Conservation (phyloP, 73 alveolate species). For the Stentor roeselii region DNA sequence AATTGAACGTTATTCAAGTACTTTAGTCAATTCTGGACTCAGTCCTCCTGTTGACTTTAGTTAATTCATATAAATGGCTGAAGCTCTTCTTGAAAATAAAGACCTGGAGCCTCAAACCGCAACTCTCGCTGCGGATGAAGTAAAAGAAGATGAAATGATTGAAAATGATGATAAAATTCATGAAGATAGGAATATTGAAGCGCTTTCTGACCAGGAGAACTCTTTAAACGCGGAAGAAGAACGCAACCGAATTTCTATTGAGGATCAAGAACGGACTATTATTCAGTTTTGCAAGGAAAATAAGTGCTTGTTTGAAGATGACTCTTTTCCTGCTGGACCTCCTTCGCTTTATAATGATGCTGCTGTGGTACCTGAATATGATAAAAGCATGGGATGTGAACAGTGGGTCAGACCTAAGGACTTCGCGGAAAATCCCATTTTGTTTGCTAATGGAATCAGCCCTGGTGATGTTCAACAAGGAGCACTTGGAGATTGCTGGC, state of each 20-base stretch:
- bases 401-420: conserved; percentile 94
- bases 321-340: conserved; percentile 75
- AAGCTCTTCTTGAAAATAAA: too few species aligned
- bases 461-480: conserved; percentile 98
- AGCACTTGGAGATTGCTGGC: conserved; percentile 97
- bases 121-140: neutral
- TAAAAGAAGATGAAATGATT: conserved; percentile 32
- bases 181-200: conserved; percentile 1
- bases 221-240: conserved; percentile 41
- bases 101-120: too few species aligned
- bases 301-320: conserved; percentile 60
- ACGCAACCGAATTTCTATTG: conserved; percentile 35
- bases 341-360: conserved; percentile 75
- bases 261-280: conserved; percentile 45
- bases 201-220: conserved; percentile 27
- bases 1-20: neutral
- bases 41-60: too few species aligned
- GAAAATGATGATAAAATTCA: conserved; percentile 34
- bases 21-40: neutral
- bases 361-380: conserved; percentile 78
- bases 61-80: too few species aligned
- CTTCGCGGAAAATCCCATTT: conserved; percentile 82
- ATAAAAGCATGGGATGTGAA: conserved; percentile 62
- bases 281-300: conserved; percentile 55
- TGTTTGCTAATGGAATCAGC: conserved; percentile 79